Evolutionary conservation across 768 basidiomycete species (phyloP).

Genomic region (Psilocybe tampanensis): DNA sequence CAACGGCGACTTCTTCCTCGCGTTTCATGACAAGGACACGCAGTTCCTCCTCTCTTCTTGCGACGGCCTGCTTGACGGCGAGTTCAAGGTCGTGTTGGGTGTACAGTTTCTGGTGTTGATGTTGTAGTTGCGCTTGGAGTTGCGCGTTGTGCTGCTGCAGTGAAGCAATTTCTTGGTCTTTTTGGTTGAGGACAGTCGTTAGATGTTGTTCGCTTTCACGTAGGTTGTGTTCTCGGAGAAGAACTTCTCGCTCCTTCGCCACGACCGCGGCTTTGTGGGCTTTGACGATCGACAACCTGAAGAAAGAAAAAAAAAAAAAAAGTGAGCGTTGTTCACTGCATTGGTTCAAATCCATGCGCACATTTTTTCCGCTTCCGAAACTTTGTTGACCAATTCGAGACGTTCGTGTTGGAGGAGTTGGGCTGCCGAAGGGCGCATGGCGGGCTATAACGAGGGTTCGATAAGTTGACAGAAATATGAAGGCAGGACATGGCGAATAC

Average conservation of each 20-base stretch:
- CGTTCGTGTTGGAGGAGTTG: constrained; percentile 84
- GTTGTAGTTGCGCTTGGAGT: constrained; percentile 38
- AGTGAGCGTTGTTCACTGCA: too few relatives aligned
- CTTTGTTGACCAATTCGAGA: constrained; percentile 68
- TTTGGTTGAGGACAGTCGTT: constrained; percentile 46
- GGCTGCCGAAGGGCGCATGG: constrained; percentile 82
- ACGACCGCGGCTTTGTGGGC: constrained; percentile 56
- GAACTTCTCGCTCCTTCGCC: constrained; percentile 66
- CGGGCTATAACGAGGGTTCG: constrained; percentile 54
- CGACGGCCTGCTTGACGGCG: constrained; percentile 59
- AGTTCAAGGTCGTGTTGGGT: constrained; percentile 34
- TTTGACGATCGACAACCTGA: constrained; percentile 68
- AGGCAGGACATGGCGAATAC: neutral
- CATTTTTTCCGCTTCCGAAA: constrained; percentile 81
- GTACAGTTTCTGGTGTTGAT: constrained; percentile 17
- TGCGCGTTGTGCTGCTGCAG: constrained; percentile 49
- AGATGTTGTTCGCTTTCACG: constrained; percentile 59
- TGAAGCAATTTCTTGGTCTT: constrained; percentile 59
- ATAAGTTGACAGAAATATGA: neutral
- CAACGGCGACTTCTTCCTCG: constrained; percentile 68
- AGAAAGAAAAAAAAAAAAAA: neutral
- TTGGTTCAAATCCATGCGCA: too few relatives aligned
- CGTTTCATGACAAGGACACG: constrained; percentile 63
- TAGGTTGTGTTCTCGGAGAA: constrained; percentile 55
- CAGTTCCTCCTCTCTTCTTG: constrained; percentile 68